Base-by-base conservation (phyloP, 345 rosid genomes). In the Pistacia integerrima region DNA sequence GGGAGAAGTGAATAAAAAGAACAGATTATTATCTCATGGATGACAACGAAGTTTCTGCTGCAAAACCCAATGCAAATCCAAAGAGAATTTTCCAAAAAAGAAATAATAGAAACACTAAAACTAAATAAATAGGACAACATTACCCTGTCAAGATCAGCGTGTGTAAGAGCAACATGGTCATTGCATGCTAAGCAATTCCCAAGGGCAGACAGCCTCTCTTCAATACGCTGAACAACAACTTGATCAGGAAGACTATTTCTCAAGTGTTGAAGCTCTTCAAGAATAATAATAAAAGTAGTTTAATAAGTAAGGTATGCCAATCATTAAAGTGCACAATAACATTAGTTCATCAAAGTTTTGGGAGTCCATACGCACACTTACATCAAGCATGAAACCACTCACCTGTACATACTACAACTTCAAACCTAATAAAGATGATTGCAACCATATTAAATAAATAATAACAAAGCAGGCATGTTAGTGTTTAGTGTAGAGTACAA, bases 121-220 rank as follows among this genome's bases (percentile, higher is more conserved):
- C 58, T 18, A 9, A n/a, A 55, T 62, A 28, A 14, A 68, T 25
- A 69, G 3, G 11, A 74, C 17, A 69, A 17, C 14, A 72, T 73
- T 81, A 90, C 94, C 85, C 25, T 87, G 86, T 92, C 98, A 62
- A 93, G 92, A 78, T 97, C 98, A 11, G 97, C 90, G 84, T 97
- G 99, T 8, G 96, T 89, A 78, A 92, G 90, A 64, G 98, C 99
- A 66, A 92, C 99, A 81, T 93, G 93, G 71, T 97, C 97, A 83
- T 97, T 94, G 89, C 98, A 97, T 48, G 97, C 95, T 77, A 97
- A 86, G 79, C 98, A 91, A 62, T 97, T 97, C 28, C 99, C 98
- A 59, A 97, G 86, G 30, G 99, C 98, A 81, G 99, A 92, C 38
- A 97, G 84, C 58, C 82, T 95, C 86, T 94, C 98, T 5, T 94